Percentiles rank a stretch among this genome's conserved stretches.
phyloP scores from a whole-genome alignment of 2,329 filamentous ascomycete species.

The Corinectria fuckeliana region DNA sequence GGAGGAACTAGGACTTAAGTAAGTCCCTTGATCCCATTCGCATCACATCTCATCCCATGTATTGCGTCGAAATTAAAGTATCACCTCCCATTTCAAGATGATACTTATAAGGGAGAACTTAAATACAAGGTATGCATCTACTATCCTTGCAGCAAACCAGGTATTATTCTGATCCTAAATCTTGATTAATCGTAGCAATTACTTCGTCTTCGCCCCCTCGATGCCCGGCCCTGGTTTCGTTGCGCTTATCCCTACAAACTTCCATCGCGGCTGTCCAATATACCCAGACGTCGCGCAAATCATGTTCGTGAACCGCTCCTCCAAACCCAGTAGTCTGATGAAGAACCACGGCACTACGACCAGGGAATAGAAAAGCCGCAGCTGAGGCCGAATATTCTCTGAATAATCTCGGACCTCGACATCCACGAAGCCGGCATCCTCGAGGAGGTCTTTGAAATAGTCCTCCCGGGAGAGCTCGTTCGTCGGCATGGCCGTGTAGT shows the following conservation, averaged over 20 bases:
- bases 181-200: neutral
- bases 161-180: neutral
- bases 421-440: constrained; percentile 53
- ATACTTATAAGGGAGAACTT: too few species aligned
- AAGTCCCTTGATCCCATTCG: too few species aligned
- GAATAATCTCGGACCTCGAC: constrained; percentile 52
- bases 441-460: constrained; percentile 48
- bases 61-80: too few species aligned
- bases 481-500: constrained; percentile 54
- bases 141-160: neutral
- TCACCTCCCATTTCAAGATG: too few species aligned
- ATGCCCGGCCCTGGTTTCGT: constrained; percentile 15
- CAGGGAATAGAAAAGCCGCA: constrained; percentile 54
- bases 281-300: constrained; percentile 18
- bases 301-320: constrained; percentile 54
- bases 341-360: constrained; percentile 55
- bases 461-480: constrained; percentile 47
- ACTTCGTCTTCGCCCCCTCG: constrained; percentile 11
- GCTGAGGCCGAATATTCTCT: constrained; percentile 55
- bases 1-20: too few species aligned
- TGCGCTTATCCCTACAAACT: constrained; percentile 24
- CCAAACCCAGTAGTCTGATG: constrained; percentile 49
- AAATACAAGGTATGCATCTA: too few species aligned
- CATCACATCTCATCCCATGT: too few species aligned
- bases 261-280: constrained; percentile 21